phyloP scores from a whole-genome alignment of 148 eudicot species.

The Rhododendron kiyosumense region DNA sequence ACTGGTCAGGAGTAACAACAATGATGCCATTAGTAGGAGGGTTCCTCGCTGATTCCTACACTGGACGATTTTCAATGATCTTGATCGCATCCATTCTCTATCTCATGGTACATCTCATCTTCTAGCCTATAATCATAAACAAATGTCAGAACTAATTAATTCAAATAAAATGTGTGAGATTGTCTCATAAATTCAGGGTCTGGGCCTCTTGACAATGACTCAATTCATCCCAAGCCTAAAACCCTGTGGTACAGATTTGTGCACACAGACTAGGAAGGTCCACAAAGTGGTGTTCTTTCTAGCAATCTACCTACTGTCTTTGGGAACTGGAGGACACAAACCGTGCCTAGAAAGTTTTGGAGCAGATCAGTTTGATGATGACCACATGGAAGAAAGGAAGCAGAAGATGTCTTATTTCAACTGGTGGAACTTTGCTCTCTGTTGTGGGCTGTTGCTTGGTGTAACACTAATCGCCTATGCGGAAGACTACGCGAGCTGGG shows the following conservation, averaged over 20 bases:
- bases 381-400: constrained; percentile 11
- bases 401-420: constrained; percentile 39
- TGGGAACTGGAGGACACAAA: constrained; percentile 16
- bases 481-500: constrained; percentile 16
- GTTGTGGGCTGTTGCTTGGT: constrained; percentile 34
- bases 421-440: constrained; percentile 41
- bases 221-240: constrained; percentile 19
- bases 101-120: constrained; percentile 4
- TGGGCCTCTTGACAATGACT: constrained; percentile 16
- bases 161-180: not conserved
- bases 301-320: constrained; percentile 9
- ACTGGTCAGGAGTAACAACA: constrained; percentile 15
- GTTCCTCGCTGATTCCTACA: constrained; percentile 12
- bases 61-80: constrained; percentile 10
- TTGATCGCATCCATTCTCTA: constrained; percentile 6
- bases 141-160: not conserved
- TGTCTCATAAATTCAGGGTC: not conserved
- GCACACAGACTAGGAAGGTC: constrained; percentile 10
- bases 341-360: constrained; percentile 19
- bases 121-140: not conserved
- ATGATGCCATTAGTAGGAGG: constrained; percentile 13
- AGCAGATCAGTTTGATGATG: constrained; percentile 15
- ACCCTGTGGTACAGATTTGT: constrained; percentile 16
- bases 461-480: constrained; percentile 19
- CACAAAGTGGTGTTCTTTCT: constrained; percentile 9